Conservation (phyloP, 352 stramenopile genomes). For the Phytophthora multivora region DNA sequence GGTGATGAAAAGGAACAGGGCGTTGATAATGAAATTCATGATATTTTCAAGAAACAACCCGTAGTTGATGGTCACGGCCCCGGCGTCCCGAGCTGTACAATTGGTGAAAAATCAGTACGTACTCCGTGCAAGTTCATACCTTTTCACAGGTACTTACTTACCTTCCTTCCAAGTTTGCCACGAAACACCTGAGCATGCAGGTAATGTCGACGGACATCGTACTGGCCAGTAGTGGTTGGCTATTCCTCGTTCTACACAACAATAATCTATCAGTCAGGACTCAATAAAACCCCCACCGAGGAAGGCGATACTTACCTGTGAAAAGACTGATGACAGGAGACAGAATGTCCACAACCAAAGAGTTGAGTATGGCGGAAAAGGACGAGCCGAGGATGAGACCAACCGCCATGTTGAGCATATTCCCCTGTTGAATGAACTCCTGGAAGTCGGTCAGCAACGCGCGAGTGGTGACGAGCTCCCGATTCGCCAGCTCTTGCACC, state of each 20-base stretch:
- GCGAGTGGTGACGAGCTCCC: not conserved
- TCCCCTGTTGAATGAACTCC: conserved; percentile 76
- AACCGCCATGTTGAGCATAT: conserved; percentile 75
- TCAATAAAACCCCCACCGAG: no score
- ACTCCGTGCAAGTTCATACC: not conserved
- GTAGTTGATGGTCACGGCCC: conserved; percentile 75
- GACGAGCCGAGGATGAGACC: conserved; percentile 70
- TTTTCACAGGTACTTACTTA: conserved; percentile 16
- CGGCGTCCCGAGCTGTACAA: conserved; percentile 50
- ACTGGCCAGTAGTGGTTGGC: conserved; percentile 66
- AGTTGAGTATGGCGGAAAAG: conserved; percentile 76
- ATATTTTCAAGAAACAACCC: conserved; percentile 70
- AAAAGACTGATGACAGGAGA: conserved; percentile 74
- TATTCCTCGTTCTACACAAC: conserved; percentile 54
- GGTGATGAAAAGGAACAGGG: conserved; percentile 71
- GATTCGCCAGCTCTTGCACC: conserved; percentile 3
- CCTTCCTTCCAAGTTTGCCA: conserved; percentile 75
- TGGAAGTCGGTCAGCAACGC: conserved; percentile 54
- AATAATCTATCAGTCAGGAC: not conserved
- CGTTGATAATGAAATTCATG: conserved; percentile 77
- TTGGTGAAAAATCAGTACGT: no score
- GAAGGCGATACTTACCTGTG: conserved; percentile 33
- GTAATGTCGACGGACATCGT: conserved; percentile 44
- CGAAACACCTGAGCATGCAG: conserved; percentile 45
- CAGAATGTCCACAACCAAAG: conserved; percentile 71